A percentile compares a stretch with the other conserved stretches of the same genome.
phyloP scores from a whole-genome alignment of 2,329 filamentous ascomycete species.

The Karstenula rhodostoma region DNA sequence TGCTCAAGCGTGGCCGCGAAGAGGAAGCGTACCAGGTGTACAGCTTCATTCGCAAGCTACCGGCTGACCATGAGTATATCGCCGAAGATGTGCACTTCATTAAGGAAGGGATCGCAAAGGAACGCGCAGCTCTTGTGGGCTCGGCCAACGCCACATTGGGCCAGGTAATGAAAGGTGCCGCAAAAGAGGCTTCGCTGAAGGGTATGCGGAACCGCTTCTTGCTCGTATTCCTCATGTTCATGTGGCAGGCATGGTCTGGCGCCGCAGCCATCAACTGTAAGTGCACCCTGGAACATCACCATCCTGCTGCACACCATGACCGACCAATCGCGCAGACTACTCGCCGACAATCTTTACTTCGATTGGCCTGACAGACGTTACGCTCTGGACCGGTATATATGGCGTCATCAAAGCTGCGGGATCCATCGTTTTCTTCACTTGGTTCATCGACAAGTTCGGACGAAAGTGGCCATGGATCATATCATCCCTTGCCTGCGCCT shows the following conservation, averaged over 20 bases:
- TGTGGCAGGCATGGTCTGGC: constrained; percentile 47
- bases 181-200: constrained; percentile 38
- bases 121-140: constrained; percentile 39
- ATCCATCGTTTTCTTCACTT: constrained; percentile 49
- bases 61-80: constrained; percentile 52
- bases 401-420: constrained; percentile 49
- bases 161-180: constrained; percentile 40
- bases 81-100: constrained; percentile 44
- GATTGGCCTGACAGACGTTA: constrained; percentile 46
- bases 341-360: constrained; percentile 47
- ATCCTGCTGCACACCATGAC: background rate
- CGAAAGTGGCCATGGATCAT: constrained; percentile 50
- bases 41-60: constrained; percentile 57
- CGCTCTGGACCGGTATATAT: constrained; percentile 49
- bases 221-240: constrained; percentile 52
- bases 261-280: constrained; percentile 47
- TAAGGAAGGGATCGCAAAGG: constrained; percentile 40
- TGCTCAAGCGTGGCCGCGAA: constrained; percentile 53
- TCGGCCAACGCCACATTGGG: constrained; percentile 36
- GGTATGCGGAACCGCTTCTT: constrained; percentile 54
- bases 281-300: background rate
- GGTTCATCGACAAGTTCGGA: constrained; percentile 49
- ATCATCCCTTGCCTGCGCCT: constrained; percentile 46
- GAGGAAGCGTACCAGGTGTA: constrained; percentile 52
- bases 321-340: constrained; percentile 28